Base-by-base conservation (phyloP, 495 filamentous ascomycete species). In the Emericellopsis terricola region DNA sequence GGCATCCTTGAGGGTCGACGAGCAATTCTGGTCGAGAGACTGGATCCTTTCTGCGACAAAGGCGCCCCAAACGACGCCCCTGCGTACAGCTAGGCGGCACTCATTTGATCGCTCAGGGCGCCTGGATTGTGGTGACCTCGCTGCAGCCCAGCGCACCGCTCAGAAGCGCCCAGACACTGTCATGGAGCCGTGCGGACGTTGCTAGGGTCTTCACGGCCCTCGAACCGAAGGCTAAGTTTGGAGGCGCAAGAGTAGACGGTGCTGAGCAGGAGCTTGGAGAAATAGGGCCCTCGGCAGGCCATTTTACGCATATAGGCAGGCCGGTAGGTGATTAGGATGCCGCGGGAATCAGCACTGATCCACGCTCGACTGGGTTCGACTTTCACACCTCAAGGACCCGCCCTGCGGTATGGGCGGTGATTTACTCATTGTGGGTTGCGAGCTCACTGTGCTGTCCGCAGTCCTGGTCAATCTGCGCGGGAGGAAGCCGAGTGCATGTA, bases 61-160 rank as follows among this genome's bases (percentile, higher is more conserved):
- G 1, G 55, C 55, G 4, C 51, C 53, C 57, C 57, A 60, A 38
- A 52, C 59, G 0, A 60, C 41, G 6, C 43, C 36, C 63, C 63
- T 2, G 56, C 50, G 37, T 65, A 62, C 0, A 64, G 40, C 62
- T 59, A 68, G 0, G 59, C 46, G 1, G 52, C 40, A 38, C 59
- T 65, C 29, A 51, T 43, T 30, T 65, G 59, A 27, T 63, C 44
- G 55, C 49, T 11, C 57, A 41, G 23, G 54, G 45, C 8, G 62
- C 63, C 37, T 64, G 60, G 4, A 63, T 49, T 0, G 59, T 65
- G 1, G 61, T 55, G 29, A 67, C 61, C 8, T 56, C 42, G 37
- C 56, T 63, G 13, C 41, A 42, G 26, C 61, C 60, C 8, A 65
- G 48, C 3, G 38, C 45, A n/a, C 44, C 45, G 9, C 18, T 49